These are phyloP conservation scores for Xylaria sp. DNA, from an alignment of 2,329 filamentous ascomycete species.

Conservation along the genomic window DNA sequence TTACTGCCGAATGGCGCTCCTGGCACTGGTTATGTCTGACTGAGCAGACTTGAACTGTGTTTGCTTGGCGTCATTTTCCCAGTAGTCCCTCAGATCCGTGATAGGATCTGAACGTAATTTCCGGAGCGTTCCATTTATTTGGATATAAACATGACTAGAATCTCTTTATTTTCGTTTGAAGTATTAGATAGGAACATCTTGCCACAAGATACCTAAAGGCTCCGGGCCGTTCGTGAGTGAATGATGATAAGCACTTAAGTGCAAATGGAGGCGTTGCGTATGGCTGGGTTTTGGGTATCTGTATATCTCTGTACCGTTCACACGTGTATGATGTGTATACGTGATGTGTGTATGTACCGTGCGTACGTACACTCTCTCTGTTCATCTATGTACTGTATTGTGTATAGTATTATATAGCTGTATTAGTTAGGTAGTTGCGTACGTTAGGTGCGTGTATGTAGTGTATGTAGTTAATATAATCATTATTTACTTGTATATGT, in stretches of 20 bases:
- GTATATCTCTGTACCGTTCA: slow-evolving; percentile 17
- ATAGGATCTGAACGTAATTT: slow-evolving; percentile 7
- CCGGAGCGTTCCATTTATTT: slow-evolving; percentile 10
- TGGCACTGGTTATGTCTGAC: slow-evolving; percentile 79
- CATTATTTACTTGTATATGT: neutral
- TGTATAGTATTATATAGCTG: slow-evolving; percentile 1
- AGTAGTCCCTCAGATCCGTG: neutral
- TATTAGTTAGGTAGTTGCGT: neutral
- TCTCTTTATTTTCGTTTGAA: slow-evolving; percentile 17
- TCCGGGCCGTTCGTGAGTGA: slow-evolving; percentile 32
- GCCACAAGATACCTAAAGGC: slow-evolving; percentile 28
- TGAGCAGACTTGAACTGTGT: slow-evolving; percentile 19
- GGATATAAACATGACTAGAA: slow-evolving; percentile 21
- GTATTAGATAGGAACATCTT: slow-evolving; percentile 28
- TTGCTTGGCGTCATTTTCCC: neutral
- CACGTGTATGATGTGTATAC: slow-evolving; percentile 17
- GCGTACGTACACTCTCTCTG: slow-evolving; percentile 13
- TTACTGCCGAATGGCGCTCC: slow-evolving; percentile 94
- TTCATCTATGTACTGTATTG: slow-evolving; percentile 4
- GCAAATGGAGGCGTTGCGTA: slow-evolving; percentile 8
- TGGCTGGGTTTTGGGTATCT: slow-evolving; percentile 13
- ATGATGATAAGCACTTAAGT: slow-evolving; percentile 27
- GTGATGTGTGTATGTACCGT: slow-evolving; percentile 7
- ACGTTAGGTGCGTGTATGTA: neutral
- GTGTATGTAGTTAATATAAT: slow-evolving; percentile 15